Conservation (phyloP, 805 yeast species). For the Metahyphopichia silvanorum region DNA sequence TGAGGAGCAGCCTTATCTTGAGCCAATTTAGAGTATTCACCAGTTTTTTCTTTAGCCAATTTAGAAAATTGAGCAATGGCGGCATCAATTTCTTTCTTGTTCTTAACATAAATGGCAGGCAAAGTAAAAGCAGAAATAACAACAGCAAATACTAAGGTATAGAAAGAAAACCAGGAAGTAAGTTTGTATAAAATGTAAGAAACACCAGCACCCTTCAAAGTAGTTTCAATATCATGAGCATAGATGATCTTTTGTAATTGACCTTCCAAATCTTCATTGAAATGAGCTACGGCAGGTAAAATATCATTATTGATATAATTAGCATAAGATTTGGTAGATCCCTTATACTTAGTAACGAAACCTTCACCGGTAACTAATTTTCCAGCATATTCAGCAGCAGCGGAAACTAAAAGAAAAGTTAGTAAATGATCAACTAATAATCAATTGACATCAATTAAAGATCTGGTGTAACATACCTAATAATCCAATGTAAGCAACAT, state of each 20-base stretch:
- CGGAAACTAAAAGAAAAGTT: constrained; percentile 44
- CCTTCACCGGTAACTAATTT: constrained; percentile 76
- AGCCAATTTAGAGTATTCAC: constrained; percentile 36
- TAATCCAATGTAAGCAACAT: constrained; percentile 56
- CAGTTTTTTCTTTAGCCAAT: constrained; percentile 49
- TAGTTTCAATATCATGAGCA: constrained; percentile 67
- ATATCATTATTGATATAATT: constrained; percentile 30
- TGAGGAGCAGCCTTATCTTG: constrained; percentile 53
- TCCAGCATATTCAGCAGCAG: constrained; percentile 74
- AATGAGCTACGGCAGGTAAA: constrained; percentile 42
- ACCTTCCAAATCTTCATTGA: constrained; percentile 51
- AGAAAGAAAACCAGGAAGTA: constrained; percentile 73
- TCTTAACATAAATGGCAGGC: constrained; percentile 70
- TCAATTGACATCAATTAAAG: too few relatives aligned
- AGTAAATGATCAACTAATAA: constrained; percentile 10
- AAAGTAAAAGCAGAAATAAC: constrained; percentile 65
- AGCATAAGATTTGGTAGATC: constrained; percentile 43
- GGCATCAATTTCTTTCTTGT: constrained; percentile 76
- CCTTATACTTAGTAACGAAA: constrained; percentile 71
- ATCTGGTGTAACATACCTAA: constrained; percentile 39
- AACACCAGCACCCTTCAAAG: constrained; percentile 68
- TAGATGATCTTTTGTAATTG: constrained; percentile 55
- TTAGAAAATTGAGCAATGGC: constrained; percentile 44
- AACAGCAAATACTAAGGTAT: constrained; percentile 56
- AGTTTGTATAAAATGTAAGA: constrained; percentile 66